Percentiles rank a stretch among this genome's conserved stretches.
Conservation (phyloP, 108 stramenopile genomes). For the Epithemia pelagica region DNA sequence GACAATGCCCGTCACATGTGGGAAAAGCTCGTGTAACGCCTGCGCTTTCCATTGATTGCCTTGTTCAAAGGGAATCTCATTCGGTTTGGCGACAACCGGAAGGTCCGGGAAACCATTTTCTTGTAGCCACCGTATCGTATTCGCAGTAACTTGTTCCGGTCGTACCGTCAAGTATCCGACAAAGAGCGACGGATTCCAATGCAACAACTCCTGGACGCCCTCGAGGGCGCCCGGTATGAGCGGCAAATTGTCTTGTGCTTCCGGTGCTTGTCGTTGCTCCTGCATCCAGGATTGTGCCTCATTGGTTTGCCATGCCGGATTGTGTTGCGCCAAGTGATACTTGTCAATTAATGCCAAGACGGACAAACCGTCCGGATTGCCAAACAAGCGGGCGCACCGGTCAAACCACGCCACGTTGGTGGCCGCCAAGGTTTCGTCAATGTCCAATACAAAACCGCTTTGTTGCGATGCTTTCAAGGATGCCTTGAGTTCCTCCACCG, state of each 20-base stretch:
- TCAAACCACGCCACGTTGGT: slow-evolving; percentile 6
- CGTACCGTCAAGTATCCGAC: not conserved
- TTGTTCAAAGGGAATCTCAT: not conserved
- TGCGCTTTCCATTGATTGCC: slow-evolving; percentile 5
- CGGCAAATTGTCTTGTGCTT: slow-evolving; percentile 6
- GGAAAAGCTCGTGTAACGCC: not conserved
- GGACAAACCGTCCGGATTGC: not conserved
- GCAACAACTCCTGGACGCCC: not conserved
- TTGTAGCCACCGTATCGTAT: not conserved
- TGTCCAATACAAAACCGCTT: slow-evolving; percentile 1
- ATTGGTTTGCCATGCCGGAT: not conserved
- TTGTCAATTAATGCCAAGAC: not conserved
- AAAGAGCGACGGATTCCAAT: not conserved
- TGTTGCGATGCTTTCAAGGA: not conserved
- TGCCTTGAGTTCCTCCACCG: not conserved
- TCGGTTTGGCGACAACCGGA: slow-evolving; percentile 1
- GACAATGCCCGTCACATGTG: not conserved
- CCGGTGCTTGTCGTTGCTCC: not conserved
- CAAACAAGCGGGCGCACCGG: not conserved
- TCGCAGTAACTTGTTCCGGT: not conserved
- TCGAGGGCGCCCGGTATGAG: not conserved
- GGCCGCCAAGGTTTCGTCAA: slow-evolving; percentile 6
- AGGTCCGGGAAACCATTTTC: not conserved
- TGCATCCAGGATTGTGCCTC: not conserved
- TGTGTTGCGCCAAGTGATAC: slow-evolving; percentile 3